Evolutionary conservation across 139 green algal species (phyloP).

Genomic region (Zygnema circumcarinatum): DNA sequence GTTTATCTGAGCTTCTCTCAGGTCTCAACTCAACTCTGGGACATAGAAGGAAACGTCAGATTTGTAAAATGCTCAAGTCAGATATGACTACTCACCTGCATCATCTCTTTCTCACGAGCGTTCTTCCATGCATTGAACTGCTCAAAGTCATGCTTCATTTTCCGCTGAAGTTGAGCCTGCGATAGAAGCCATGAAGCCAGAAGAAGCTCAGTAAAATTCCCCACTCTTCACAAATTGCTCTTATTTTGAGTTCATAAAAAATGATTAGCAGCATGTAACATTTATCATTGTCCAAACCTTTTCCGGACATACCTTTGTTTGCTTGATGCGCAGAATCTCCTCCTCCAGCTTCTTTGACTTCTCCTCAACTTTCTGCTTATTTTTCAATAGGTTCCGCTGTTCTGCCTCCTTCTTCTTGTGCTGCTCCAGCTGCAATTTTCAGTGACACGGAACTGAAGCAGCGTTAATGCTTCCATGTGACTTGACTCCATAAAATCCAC

Average conservation of each 20-base stretch:
- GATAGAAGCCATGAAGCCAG: background rate
- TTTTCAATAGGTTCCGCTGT: constrained; percentile 60
- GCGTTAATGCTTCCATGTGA: background rate
- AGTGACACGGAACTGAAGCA: background rate
- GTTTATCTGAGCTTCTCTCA: too few species aligned
- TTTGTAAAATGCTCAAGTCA: too few species aligned
- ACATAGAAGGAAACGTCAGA: too few species aligned
- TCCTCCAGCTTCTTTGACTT: constrained; percentile 66
- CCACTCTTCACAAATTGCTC: background rate
- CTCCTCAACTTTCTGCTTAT: constrained; percentile 68
- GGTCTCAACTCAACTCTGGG: too few species aligned
- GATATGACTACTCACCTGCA: constrained; percentile 53
- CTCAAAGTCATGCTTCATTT: constrained; percentile 61
- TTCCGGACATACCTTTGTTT: constrained; percentile 70
- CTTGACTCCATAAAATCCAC: background rate
- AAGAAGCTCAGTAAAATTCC: background rate
- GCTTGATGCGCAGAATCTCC: constrained; percentile 85
- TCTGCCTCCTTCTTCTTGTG: constrained; percentile 71
- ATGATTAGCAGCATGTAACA: background rate
- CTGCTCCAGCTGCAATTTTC: constrained; percentile 61
- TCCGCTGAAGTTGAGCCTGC: constrained; percentile 62
- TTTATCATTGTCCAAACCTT: too few species aligned
- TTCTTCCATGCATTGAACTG: constrained; percentile 43
- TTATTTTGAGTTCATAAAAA: background rate
- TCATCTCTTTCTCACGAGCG: constrained; percentile 72